phyloP scores from a whole-genome alignment of 2,329 filamentous ascomycete genomes.

The Xylariaceae sp. region DNA sequence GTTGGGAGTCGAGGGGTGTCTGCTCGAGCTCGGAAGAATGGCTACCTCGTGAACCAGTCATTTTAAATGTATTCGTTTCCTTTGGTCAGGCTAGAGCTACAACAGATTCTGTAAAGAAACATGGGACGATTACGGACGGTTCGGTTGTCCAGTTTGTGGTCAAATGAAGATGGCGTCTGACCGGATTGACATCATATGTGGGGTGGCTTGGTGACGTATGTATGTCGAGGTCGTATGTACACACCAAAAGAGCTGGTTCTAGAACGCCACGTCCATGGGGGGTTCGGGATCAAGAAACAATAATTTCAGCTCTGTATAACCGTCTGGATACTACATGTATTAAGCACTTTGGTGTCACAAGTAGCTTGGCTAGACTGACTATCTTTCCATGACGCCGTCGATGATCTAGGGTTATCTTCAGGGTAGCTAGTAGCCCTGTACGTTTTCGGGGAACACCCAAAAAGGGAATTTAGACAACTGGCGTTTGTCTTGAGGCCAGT shows the following conservation, averaged over 20 bases:
- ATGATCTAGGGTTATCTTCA: not conserved
- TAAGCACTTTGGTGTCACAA: not conserved
- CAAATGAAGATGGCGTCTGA: no score
- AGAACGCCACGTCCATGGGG: no score
- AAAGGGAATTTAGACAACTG: no score
- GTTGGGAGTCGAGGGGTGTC: slow-evolving; percentile 24
- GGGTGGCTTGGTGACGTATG: slow-evolving; percentile 29
- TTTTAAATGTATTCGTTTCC: slow-evolving; percentile 12
- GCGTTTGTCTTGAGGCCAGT: no score
- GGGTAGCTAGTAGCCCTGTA: no score
- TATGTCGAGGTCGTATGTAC: not conserved
- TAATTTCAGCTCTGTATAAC: not conserved
- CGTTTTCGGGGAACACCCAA: no score
- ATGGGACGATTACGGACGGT: no score
- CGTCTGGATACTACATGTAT: not conserved
- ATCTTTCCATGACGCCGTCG: not conserved
- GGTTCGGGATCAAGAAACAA: no score
- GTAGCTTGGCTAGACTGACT: not conserved
- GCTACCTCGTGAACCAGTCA: slow-evolving; percentile 26
- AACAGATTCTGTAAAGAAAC: no score
- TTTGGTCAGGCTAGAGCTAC: no score
- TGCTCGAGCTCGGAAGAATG: slow-evolving; percentile 27
- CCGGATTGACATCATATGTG: slow-evolving; percentile 23
- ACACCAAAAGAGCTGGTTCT: not conserved
- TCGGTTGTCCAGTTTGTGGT: not conserved